phyloP scores from a whole-genome alignment of 176 grass and related monocot genomes.

The Guadua angustifolia region DNA sequence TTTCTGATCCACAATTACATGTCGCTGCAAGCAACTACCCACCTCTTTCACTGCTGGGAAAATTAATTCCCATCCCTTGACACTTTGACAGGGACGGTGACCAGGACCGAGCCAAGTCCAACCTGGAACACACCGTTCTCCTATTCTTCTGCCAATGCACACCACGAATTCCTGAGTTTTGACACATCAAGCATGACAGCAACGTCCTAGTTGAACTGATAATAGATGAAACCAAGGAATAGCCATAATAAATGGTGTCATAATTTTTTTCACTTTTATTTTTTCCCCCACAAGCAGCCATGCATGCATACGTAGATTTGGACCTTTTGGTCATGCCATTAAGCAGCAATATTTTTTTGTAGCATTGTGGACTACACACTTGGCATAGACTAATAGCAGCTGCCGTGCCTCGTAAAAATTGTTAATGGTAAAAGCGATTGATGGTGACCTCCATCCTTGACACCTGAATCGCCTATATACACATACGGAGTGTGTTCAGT shows the following conservation, averaged over 20 bases:
- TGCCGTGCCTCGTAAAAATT: constrained; percentile 24
- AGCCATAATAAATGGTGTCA: constrained; percentile 28
- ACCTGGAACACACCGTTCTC: constrained; percentile 33
- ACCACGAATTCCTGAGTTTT: constrained; percentile 20
- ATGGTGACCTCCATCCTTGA: constrained; percentile 25
- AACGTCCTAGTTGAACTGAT: constrained; percentile 14
- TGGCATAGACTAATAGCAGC: constrained; percentile 45
- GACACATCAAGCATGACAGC: constrained; percentile 23
- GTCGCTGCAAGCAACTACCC: constrained; percentile 19
- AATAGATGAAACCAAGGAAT: constrained; percentile 16
- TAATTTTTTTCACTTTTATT: not conserved
- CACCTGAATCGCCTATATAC: constrained; percentile 28
- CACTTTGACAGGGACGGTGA: not conserved
- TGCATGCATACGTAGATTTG: not conserved
- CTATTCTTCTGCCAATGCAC: not conserved
- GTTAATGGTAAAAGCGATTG: constrained; percentile 40
- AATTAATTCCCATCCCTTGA: not conserved
- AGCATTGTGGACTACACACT: constrained; percentile 46
- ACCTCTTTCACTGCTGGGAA: not conserved
- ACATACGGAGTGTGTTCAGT: constrained; percentile 20
- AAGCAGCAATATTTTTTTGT: constrained; percentile 5
- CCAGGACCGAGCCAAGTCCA: not conserved
- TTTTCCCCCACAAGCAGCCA: not conserved
- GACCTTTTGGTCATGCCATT: not conserved
- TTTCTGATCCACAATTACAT: constrained; percentile 44